Percentiles rank a stretch among this genome's conserved stretches.
Conservation (phyloP, 139 green algal genomes). For the Ettlia oleoabundans region DNA sequence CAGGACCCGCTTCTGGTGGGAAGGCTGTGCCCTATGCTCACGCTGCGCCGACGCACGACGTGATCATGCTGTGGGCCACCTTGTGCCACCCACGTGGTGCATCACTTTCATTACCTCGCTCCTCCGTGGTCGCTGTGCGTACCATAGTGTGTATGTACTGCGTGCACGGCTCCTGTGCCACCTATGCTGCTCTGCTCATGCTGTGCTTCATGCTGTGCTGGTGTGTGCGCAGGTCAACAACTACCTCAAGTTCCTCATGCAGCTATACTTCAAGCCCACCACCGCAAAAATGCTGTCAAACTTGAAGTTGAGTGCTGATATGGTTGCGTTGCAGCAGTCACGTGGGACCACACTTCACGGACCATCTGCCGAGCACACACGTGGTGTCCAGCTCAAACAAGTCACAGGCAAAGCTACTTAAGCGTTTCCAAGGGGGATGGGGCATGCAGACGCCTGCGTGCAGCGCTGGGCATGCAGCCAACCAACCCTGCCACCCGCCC, state of each 20-base stretch:
- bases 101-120: no score
- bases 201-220: neutral
- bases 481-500: no score
- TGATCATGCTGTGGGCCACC: no score
- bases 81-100: no score
- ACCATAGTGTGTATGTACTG: neutral
- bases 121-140: no score
- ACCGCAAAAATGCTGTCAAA: conserved; percentile 99
- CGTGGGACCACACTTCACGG: neutral
- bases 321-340: neutral
- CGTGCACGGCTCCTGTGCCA: neutral
- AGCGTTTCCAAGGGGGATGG: no score
- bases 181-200: neutral
- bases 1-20: neutral
- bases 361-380: neutral
- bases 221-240: conserved; percentile 26
- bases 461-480: no score
- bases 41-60: no score
- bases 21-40: neutral
- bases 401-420: neutral
- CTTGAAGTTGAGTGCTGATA: conserved; percentile 77
- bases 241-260: conserved; percentile 46
- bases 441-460: no score
- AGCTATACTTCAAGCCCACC: conserved; percentile 94
- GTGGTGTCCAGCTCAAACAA: no score